phyloP scores from a whole-genome alignment of 2,329 filamentous ascomycete species.

The Cladosporium sphaerospermum region DNA sequence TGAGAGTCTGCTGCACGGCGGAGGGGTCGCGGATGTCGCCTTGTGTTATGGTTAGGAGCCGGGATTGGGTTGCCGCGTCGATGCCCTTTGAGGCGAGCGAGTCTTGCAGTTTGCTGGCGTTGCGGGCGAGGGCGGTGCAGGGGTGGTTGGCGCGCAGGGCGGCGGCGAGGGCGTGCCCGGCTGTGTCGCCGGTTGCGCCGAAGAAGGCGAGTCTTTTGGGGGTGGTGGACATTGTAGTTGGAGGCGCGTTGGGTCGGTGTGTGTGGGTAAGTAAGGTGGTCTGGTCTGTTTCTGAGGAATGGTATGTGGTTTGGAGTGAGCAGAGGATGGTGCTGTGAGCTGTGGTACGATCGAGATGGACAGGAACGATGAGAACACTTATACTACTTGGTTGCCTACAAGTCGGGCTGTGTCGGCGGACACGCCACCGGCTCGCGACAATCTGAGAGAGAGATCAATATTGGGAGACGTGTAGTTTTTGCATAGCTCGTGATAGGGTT shows the following conservation, averaged over 20 bases:
- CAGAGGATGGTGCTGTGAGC: not conserved
- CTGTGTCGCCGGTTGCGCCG: conserved; percentile 47
- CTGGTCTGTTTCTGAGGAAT: not conserved
- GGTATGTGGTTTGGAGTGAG: not conserved
- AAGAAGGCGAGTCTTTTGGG: conserved; percentile 43
- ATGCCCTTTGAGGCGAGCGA: conserved; percentile 39
- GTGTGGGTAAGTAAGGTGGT: not conserved
- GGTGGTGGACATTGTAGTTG: conserved; percentile 3
- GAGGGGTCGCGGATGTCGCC: conserved; percentile 41
- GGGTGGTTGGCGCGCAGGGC: conserved; percentile 41
- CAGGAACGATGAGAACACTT: not conserved
- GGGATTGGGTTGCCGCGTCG: conserved; percentile 28
- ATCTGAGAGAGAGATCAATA: too few relatives aligned
- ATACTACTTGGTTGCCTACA: too few relatives aligned
- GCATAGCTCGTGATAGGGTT: not conserved
- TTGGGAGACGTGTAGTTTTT: not conserved
- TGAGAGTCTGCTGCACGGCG: conserved; percentile 36
- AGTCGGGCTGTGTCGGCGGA: too few relatives aligned
- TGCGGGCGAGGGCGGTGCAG: conserved; percentile 45
- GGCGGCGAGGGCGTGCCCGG: conserved; percentile 38
- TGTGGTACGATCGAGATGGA: not conserved
- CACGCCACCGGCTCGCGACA: too few relatives aligned
- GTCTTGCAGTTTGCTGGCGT: conserved; percentile 42
- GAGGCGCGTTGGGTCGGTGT: not conserved
- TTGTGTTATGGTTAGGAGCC: conserved; percentile 42